phyloP scores from a whole-genome alignment of 768 basidiomycete genomes.

The Boletus subparvulus region DNA sequence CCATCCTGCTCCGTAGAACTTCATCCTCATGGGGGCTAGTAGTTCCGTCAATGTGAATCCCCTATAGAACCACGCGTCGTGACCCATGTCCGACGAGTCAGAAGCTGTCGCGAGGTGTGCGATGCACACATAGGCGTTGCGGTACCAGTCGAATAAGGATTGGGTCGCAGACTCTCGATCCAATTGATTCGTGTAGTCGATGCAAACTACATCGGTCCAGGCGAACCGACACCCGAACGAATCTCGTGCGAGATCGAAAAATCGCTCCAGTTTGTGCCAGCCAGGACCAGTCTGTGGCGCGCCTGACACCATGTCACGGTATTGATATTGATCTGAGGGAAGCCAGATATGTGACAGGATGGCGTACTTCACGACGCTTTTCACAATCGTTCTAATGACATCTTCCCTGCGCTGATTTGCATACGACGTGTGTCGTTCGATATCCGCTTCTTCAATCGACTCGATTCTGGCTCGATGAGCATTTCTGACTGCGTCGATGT shows the following conservation, averaged over 20 bases:
- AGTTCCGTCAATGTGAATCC: slow-evolving; percentile 19
- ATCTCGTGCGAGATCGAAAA: slow-evolving; percentile 6
- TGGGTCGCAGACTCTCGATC: not conserved
- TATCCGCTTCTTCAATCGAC: slow-evolving; percentile 20
- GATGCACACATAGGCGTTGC: slow-evolving; percentile 23
- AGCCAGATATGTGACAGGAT: slow-evolving; percentile 16
- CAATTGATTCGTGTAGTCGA: not conserved
- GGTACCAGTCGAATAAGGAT: slow-evolving; percentile 18
- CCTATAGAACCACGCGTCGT: slow-evolving; percentile 16
- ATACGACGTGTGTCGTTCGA: slow-evolving; percentile 22
- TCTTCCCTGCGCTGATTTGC: slow-evolving; percentile 24
- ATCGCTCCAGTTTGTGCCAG: slow-evolving; percentile 18
- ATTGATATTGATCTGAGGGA: not conserved
- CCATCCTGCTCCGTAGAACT: slow-evolving; percentile 24
- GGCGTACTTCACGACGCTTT: slow-evolving; percentile 22
- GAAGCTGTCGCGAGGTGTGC: slow-evolving; percentile 8
- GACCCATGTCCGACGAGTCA: slow-evolving; percentile 3
- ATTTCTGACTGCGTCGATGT: not conserved
- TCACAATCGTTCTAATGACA: slow-evolving; percentile 22
- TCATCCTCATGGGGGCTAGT: slow-evolving; percentile 19
- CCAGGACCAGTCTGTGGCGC: not conserved
- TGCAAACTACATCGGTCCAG: slow-evolving; percentile 19
- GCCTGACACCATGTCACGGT: slow-evolving; percentile 5
- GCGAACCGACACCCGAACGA: slow-evolving; percentile 20
- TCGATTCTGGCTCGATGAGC: slow-evolving; percentile 10